Evolutionary conservation across 2,329 filamentous ascomycete genomes (phyloP).

Genomic region (Zymoseptoria pseudotritici): DNA sequence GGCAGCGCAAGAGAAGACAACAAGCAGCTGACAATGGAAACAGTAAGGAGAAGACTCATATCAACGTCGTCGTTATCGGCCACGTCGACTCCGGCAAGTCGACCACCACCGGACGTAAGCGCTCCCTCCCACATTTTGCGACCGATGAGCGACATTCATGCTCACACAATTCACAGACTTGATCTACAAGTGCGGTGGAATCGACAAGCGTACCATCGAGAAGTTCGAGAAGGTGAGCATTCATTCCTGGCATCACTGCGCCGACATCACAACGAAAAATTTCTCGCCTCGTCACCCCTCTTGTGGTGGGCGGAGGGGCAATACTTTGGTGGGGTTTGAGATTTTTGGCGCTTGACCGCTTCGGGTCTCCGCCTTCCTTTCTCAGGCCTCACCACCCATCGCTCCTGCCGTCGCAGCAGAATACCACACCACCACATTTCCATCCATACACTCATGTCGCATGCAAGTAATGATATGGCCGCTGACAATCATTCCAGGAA

Average conservation of each 20-base stretch:
- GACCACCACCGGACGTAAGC: slow-evolving; percentile 78
- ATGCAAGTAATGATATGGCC: not conserved
- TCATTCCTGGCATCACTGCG: not conserved
- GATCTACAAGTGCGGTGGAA: slow-evolving; percentile 99
- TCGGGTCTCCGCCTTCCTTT: not conserved
- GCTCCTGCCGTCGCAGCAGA: not conserved
- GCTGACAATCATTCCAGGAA: slow-evolving; percentile 58
- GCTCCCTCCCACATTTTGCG: slow-evolving; percentile 25
- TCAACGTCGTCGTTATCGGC: slow-evolving; percentile 95
- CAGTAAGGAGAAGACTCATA: slow-evolving; percentile 94
- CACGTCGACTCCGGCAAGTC: slow-evolving; percentile 99
- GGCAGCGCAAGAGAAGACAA: slow-evolving; percentile 1
- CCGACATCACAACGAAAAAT: slow-evolving; percentile 6
- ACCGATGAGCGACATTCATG: slow-evolving; percentile 25
- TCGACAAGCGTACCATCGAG: slow-evolving; percentile 99
- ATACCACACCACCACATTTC: not conserved
- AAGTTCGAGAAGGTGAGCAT: slow-evolving; percentile 97
- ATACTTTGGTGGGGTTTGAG: slow-evolving; percentile 20
- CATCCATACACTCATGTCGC: not conserved
- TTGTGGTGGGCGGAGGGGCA: slow-evolving; percentile 13
- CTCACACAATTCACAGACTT: slow-evolving; percentile 66
- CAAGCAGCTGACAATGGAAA: slow-evolving; percentile 29
- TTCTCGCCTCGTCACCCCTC: slow-evolving; percentile 11
- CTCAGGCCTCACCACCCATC: not conserved
- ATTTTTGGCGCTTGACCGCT: slow-evolving; percentile 16